Evolutionary conservation across 2,329 filamentous ascomycete genomes (phyloP).

Genomic region (Sclerotinia spermophila): DNA sequence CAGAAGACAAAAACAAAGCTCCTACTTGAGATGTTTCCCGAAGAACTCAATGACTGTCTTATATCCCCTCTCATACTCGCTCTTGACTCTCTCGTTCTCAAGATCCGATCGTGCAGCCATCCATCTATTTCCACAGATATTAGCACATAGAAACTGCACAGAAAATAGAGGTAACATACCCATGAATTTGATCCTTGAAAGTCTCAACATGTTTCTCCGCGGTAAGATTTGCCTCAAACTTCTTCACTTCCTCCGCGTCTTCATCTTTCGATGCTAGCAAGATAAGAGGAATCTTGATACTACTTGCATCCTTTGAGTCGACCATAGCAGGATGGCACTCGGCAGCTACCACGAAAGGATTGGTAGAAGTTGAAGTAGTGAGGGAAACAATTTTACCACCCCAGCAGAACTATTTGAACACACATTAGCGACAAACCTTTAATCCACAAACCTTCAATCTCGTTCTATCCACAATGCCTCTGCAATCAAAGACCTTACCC

Average conservation of each 20-base stretch:
- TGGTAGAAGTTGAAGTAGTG: slow-evolving; percentile 23
- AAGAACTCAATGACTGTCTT: slow-evolving; percentile 45
- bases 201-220: slow-evolving; percentile 47
- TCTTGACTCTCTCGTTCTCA: slow-evolving; percentile 43
- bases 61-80: slow-evolving; percentile 50
- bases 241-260: slow-evolving; percentile 42
- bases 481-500: slow-evolving; percentile 19
- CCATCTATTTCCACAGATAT: slow-evolving; percentile 37
- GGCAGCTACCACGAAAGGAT: slow-evolving; percentile 51
- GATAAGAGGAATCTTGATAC: slow-evolving; percentile 57
- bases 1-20: not conserved
- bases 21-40: slow-evolving; percentile 39
- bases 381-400: slow-evolving; percentile 36
- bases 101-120: slow-evolving; percentile 53
- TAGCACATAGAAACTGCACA: not conserved
- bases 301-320: slow-evolving; percentile 56
- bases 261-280: slow-evolving; percentile 67
- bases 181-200: slow-evolving; percentile 50
- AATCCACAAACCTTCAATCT: not conserved
- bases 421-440: not conserved
- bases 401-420: slow-evolving; percentile 34
- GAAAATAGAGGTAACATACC: slow-evolving; percentile 28
- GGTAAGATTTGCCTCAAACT: slow-evolving; percentile 44
- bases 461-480: not conserved
- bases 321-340: slow-evolving; percentile 61